These are phyloP conservation scores for Penicillium riverlandense DNA, from an alignment of 495 filamentous ascomycete species.

Conservation along the genomic window DNA sequence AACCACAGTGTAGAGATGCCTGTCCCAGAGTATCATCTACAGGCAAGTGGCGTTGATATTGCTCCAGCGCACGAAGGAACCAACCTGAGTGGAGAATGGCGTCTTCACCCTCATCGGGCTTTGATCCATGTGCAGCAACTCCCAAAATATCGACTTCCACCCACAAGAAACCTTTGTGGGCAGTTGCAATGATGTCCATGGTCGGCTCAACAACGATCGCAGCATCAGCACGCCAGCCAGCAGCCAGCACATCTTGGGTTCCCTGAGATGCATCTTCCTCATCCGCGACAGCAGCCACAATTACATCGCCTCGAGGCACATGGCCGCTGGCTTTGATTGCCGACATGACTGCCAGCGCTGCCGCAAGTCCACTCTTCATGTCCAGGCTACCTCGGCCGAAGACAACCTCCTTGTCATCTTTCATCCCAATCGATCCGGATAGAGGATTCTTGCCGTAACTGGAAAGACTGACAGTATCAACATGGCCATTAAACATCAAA, in stretches of 20 bases:
- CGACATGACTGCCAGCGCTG: constrained; percentile 27
- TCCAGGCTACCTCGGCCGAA: constrained; percentile 38
- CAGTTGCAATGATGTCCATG: constrained; percentile 20
- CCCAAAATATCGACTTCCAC: constrained; percentile 38
- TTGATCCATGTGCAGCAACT: constrained; percentile 40
- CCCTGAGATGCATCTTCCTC: constrained; percentile 40
- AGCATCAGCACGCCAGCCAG: constrained; percentile 41
- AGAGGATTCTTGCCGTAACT: constrained; percentile 38
- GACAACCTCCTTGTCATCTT: constrained; percentile 27
- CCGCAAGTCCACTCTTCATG: constrained; percentile 43
- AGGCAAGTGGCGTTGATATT: constrained; percentile 24
- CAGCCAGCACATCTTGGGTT: constrained; percentile 35
- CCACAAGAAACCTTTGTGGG: constrained; percentile 45
- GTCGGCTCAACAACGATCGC: constrained; percentile 40
- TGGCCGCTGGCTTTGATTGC: constrained; percentile 18
- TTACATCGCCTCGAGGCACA: constrained; percentile 31
- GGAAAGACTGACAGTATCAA: constrained; percentile 38
- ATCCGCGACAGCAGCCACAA: constrained; percentile 41
- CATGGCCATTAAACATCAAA: constrained; percentile 44
- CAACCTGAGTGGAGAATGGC: constrained; percentile 37
- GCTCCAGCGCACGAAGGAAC: constrained; percentile 33
- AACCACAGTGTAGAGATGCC: constrained; percentile 34
- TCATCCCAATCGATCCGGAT: constrained; percentile 22
- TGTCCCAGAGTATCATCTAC: constrained; percentile 24
- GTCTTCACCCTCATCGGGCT: constrained; percentile 30